Evolutionary conservation across 2,329 filamentous ascomycete species (phyloP), one percentile per base, ranked within the genome.

Genomic region (Colletotrichum sp.): DNA sequence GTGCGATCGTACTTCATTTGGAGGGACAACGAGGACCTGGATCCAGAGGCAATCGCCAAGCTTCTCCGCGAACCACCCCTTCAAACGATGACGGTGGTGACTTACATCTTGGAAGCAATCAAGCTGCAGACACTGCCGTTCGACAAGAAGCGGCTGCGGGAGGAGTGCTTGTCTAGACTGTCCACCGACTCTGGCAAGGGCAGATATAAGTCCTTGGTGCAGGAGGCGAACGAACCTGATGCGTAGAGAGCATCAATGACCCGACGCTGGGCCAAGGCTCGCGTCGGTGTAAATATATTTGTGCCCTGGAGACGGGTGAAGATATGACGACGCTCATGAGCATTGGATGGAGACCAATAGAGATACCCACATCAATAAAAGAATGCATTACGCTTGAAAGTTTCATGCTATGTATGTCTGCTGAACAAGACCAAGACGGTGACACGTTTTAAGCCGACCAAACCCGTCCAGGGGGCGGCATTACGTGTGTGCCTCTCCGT

Each of bases 1-100:
- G 82, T 94, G 3, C 88, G 91, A 16, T 87, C 91, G 2, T 95
- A 94, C 79, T 90, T 89, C 77, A 83, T 95, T 25, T 95, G 93
- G 93, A 86, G 92, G 70, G 77, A 83, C 6, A 88, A 91, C 72
- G 81, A 87, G 9, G 84, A 86, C 15, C 84, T 94, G 22, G 78
- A 81, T 0, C 85, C 92, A 0, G 79, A 83, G 1, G 83, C 85
- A 1, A 85, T 94, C 18, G 91, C 91, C 3, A 83, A 80, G 4
- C 77, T 94, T 2, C 83, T 94, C n/a, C 87, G 92, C 3, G 85
- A 91, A 12, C 92, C 92, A 16, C 92, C 93, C 3, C 81, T 95
- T 4, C 86, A 89, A 76, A 85, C 83, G 0, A 82, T 79, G 16
- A 94, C 92, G 0, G 91, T 94, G 2, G 85, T 87, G 2, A 83